phyloP scores from a whole-genome alignment of 306 rosid species.

The Cucumis hystrix region DNA sequence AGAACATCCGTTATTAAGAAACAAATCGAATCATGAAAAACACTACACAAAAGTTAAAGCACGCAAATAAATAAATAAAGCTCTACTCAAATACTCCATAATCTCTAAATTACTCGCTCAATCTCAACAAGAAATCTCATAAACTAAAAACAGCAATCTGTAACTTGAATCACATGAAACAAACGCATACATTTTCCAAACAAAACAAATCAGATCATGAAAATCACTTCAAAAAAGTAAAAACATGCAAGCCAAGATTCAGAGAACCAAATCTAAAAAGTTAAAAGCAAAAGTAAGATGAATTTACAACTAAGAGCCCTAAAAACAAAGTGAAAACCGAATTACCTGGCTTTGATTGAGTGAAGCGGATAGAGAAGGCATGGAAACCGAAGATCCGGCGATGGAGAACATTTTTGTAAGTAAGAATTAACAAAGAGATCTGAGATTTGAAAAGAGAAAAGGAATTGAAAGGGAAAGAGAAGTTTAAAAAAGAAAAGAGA shows the following conservation, averaged over 20 bases:
- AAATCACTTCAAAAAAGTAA: no score
- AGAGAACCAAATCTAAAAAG: background rate
- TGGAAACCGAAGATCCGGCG: conserved; percentile 1
- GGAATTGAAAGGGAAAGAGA: background rate
- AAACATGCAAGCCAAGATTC: background rate
- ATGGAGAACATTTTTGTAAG: background rate
- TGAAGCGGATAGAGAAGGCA: background rate
- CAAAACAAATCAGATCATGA: background rate
- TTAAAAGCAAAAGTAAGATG: background rate
- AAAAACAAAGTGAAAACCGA: background rate
- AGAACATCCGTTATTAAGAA: background rate
- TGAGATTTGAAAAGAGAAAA: background rate
- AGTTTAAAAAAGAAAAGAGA: background rate
- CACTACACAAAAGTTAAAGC: background rate
- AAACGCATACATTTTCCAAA: background rate
- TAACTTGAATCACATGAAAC: background rate
- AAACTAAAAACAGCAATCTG: background rate
- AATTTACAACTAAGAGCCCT: background rate
- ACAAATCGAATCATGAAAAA: background rate
- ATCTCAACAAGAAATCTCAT: background rate
- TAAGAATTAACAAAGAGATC: background rate
- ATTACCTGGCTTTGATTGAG: background rate
- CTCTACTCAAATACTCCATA: background rate
- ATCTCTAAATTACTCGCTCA: background rate
- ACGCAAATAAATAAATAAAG: background rate